phyloP scores from a whole-genome alignment of 2,329 filamentous ascomycete genomes.

The Ilyonectria destructans region DNA sequence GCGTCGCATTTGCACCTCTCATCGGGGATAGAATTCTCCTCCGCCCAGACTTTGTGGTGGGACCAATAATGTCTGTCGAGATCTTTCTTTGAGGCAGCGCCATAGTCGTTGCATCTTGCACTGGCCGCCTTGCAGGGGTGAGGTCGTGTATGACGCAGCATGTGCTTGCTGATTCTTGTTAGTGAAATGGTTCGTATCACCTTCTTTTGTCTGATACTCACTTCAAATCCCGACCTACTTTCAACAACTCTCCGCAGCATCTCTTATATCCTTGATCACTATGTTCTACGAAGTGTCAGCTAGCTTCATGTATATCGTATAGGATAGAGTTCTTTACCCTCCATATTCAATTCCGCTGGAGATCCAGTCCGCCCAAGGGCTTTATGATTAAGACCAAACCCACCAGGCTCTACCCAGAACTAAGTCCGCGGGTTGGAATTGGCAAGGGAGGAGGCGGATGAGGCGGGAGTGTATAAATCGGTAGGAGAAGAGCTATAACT shows the following conservation, averaged over 20 bases:
- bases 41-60: conserved; percentile 16
- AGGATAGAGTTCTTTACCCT: background rate
- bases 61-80: conserved; percentile 37
- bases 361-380: conserved; percentile 25
- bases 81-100: conserved; percentile 10
- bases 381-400: conserved; percentile 21
- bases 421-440: conserved; percentile 37
- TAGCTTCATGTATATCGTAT: background rate
- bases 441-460: background rate
- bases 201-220: background rate
- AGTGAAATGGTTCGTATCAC: too few species aligned
- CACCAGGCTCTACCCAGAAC: conserved; percentile 34
- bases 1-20: conserved; percentile 11
- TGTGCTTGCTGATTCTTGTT: conserved; percentile 23
- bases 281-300: too few species aligned
- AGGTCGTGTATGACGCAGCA: conserved; percentile 13
- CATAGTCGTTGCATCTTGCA: background rate
- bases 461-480: background rate
- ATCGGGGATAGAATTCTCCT: background rate
- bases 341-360: conserved; percentile 31
- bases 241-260: conserved; percentile 22
- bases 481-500: background rate
- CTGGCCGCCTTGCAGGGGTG: conserved; percentile 21
- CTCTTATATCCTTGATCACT: rapidly evolving
- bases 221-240: conserved; percentile 22